Base-by-base conservation (phyloP, 2,329 filamentous ascomycete genomes). In the Stachybotrys echinatus region DNA sequence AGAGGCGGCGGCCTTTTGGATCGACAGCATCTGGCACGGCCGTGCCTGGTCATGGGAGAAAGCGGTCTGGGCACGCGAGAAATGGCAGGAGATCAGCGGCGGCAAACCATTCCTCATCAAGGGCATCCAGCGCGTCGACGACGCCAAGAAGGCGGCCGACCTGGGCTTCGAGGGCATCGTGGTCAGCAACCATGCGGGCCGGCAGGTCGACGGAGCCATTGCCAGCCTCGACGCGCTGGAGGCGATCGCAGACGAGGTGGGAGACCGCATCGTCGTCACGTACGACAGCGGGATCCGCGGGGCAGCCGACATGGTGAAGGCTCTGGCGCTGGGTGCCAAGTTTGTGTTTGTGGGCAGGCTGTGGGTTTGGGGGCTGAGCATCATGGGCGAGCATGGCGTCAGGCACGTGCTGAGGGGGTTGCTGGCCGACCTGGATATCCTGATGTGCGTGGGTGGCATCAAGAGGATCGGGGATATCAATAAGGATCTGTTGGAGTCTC, bases 1-100 rank as follows among this genome's bases (percentile, higher is more conserved):
- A 37, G 72, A 75, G 52, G 81, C 80, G 0, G 76, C 78, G 3
- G 74, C 77, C 0, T 73, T 79, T 52, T 86, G 82, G 82, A 85
- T 85, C 54, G 82, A 86, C 56, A 62, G 56, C 43, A 73, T 85
- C 44, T 85, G 81, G 81, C 82, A 86, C 61, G 81, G 82, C 0
- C 71, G 76, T 3, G 79, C 80, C 6, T 80, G 77, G 63, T 75
- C 70, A n/a, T 87, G 81, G 83, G 79, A 83, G 45, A 83, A 83
- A 56, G 73, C 84, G 21, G 73, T 74, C 3, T 85, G 81, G 80
- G 62, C 83, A 43, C 80, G 81, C 52, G 69, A 78, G 58, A 71
- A 76, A 42, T 86, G 82, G 82, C 80, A 76, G 61, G 65, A 73
- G 52, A 72, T 85, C 47, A 76, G 71, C 17, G 76, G 76, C 1